A percentile compares a stretch with the other conserved stretches of the same genome.
Evolutionary conservation across 169 alveolate species (phyloP).

Genomic region (Plasmodium coatneyi): DNA sequence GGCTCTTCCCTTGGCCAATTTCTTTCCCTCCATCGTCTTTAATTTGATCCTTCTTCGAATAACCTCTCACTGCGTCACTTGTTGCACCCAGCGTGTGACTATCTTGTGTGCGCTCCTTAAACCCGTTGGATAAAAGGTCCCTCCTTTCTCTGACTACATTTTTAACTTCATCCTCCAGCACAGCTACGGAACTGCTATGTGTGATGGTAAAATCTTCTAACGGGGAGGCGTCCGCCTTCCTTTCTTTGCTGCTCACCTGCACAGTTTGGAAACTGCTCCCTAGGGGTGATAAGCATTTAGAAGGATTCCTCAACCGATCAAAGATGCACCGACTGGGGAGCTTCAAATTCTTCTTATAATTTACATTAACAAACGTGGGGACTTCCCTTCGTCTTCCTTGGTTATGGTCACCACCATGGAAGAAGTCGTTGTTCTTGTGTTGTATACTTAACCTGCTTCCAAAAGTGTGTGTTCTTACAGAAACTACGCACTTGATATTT

Average conservation of each 20-base stretch:
- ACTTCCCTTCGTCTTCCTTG: conserved; percentile 1
- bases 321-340: not conserved
- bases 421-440: not conserved
- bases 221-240: not conserved
- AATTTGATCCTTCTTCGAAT: not conserved
- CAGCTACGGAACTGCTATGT: not conserved
- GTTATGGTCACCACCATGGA: not conserved
- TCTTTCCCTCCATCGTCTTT: not conserved
- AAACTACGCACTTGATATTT: conserved; percentile 19
- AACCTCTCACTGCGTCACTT: not conserved
- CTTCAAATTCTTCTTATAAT: not conserved
- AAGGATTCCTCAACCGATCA: not conserved
- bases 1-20: not conserved
- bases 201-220: not conserved
- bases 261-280: not conserved
- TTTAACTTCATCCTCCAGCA: not conserved
- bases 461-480: conserved; percentile 12
- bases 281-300: not conserved
- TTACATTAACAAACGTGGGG: conserved; percentile 21
- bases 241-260: not conserved
- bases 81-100: not conserved
- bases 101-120: not conserved
- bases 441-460: not conserved
- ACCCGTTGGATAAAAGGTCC: not conserved
- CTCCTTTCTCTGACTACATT: not conserved